A percentile compares a stretch with the other conserved stretches of the same genome.
phyloP scores from a whole-genome alignment of 179 eudicot genomes.

The Silene noctiflora region DNA sequence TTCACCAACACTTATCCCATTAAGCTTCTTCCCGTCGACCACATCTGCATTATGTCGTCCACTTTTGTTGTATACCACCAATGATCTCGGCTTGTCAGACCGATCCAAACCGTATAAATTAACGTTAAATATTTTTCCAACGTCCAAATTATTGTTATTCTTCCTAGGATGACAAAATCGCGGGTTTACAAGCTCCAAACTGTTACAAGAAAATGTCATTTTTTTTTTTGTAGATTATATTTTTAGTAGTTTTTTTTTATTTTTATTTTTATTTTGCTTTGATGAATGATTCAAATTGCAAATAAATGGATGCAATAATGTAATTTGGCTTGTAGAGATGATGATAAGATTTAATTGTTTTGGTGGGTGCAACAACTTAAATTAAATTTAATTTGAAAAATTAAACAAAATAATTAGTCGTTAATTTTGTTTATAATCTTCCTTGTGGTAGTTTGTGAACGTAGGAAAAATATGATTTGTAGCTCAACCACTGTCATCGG shows the following conservation, averaged over 20 bases:
- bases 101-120: conserved; percentile 5
- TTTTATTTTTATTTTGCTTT: background rate
- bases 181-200: conserved; percentile 12
- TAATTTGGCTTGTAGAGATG: conserved; percentile 16
- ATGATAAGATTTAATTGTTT: conserved; percentile 11
- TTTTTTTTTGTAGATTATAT: background rate
- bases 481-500: conserved; percentile 48
- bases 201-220: conserved; percentile 19
- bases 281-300: background rate
- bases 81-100: conserved; percentile 5
- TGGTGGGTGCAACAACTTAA: conserved; percentile 29
- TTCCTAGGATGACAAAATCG: conserved; percentile 11
- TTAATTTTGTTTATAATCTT: background rate
- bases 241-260: too few relatives aligned
- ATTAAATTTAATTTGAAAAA: background rate
- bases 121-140: background rate
- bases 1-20: conserved; percentile 38
- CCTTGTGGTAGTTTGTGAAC: conserved; percentile 17
- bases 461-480: conserved; percentile 17
- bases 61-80: conserved; percentile 17
- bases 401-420: conserved; percentile 9
- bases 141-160: conserved; percentile 8
- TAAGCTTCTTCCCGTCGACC: conserved; percentile 54
- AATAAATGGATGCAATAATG: background rate
- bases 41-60: conserved; percentile 28